Percentiles rank a stretch among this genome's conserved stretches.
These are phyloP conservation scores for Aspergillus pseudoviridinutans DNA, from an alignment of 2,329 filamentous ascomycete species.

Conservation along the genomic window DNA sequence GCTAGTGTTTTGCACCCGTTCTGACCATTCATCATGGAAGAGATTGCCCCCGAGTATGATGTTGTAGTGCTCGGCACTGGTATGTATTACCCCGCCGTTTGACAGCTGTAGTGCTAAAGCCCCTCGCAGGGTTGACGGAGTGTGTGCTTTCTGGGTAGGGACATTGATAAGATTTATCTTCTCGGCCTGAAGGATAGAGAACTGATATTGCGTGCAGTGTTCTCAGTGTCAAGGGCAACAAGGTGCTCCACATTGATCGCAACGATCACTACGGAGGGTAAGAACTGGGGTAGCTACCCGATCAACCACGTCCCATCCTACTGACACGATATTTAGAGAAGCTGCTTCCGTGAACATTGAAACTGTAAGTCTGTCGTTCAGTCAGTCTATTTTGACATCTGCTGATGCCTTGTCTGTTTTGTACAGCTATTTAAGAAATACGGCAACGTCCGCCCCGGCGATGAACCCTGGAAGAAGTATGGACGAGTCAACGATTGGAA, in stretches of 20 bases:
- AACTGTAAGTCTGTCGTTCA: slow-evolving; percentile 56
- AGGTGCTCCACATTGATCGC: slow-evolving; percentile 97
- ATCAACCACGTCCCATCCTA: slow-evolving; percentile 16
- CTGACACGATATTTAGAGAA: slow-evolving; percentile 57
- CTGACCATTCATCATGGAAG: slow-evolving; percentile 68
- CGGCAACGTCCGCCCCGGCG: slow-evolving; percentile 71
- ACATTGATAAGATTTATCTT: not conserved
- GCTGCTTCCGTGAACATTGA: slow-evolving; percentile 96
- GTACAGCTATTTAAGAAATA: slow-evolving; percentile 94
- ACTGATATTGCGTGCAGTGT: slow-evolving; percentile 55
- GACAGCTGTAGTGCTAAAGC: slow-evolving; percentile 28
- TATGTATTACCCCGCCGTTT: slow-evolving; percentile 51
- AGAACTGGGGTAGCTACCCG: slow-evolving; percentile 36
- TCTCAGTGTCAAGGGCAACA: slow-evolving; percentile 96
- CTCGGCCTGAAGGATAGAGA: slow-evolving; percentile 13
- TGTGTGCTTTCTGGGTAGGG: slow-evolving; percentile 94
- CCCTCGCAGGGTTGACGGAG: slow-evolving; percentile 78
- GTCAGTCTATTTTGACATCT: slow-evolving; percentile 15
- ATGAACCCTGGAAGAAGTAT: slow-evolving; percentile 98
- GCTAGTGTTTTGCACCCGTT: not conserved
- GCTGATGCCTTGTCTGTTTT: slow-evolving; percentile 23
- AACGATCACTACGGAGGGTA: slow-evolving; percentile 99
- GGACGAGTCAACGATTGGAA: slow-evolving; percentile 98
- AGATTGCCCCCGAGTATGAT: slow-evolving; percentile 98
- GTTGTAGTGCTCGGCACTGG: slow-evolving; percentile 97